These are phyloP conservation scores for Neurospora sp. DNA, from an alignment of 495 filamentous ascomycete genomes.

Conservation along the genomic window DNA sequence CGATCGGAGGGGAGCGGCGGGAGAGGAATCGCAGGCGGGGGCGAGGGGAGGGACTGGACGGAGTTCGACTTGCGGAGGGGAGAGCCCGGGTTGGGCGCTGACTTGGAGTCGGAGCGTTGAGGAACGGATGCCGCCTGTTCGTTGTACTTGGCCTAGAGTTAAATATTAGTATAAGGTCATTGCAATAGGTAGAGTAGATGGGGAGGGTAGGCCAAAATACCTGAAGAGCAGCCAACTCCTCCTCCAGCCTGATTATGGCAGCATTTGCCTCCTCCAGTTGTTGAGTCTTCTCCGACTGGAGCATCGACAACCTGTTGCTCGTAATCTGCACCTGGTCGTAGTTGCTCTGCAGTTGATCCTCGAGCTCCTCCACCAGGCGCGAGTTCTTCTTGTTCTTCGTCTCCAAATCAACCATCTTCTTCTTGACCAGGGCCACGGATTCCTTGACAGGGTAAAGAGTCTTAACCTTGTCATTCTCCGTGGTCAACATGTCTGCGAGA, in stretches of 20 bases:
- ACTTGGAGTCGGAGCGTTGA: slow-evolving; percentile 66
- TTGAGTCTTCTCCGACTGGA: slow-evolving; percentile 58
- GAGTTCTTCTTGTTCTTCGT: slow-evolving; percentile 70
- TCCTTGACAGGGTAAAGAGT: slow-evolving; percentile 50
- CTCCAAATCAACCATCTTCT: slow-evolving; percentile 57
- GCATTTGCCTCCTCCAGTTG: slow-evolving; percentile 48
- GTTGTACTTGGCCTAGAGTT: slow-evolving; percentile 48
- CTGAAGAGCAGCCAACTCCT: slow-evolving; percentile 53
- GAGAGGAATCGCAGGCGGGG: slow-evolving; percentile 83
- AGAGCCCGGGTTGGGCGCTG: slow-evolving; percentile 31
- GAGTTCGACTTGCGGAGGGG: slow-evolving; percentile 74
- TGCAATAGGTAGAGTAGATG: neutral
- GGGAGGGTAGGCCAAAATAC: slow-evolving; percentile 33
- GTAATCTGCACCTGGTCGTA: slow-evolving; percentile 85
- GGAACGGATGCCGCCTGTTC: slow-evolving; percentile 22
- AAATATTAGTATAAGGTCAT: slow-evolving; percentile 18
- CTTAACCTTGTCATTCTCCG: slow-evolving; percentile 30
- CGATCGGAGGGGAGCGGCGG: slow-evolving; percentile 68
- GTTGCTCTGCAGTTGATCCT: slow-evolving; percentile 90
- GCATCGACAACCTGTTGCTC: slow-evolving; percentile 61
- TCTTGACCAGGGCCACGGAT: slow-evolving; percentile 61
- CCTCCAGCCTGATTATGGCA: slow-evolving; percentile 37
- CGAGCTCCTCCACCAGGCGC: slow-evolving; percentile 85
- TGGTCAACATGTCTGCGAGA: slow-evolving; percentile 33
- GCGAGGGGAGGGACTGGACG: slow-evolving; percentile 76